A percentile compares a stretch with the other conserved stretches of the same genome.
These are phyloP conservation scores for Sparassis latifolia DNA, from an alignment of 1,284 basidiomycete species.

Conservation along the genomic window DNA sequence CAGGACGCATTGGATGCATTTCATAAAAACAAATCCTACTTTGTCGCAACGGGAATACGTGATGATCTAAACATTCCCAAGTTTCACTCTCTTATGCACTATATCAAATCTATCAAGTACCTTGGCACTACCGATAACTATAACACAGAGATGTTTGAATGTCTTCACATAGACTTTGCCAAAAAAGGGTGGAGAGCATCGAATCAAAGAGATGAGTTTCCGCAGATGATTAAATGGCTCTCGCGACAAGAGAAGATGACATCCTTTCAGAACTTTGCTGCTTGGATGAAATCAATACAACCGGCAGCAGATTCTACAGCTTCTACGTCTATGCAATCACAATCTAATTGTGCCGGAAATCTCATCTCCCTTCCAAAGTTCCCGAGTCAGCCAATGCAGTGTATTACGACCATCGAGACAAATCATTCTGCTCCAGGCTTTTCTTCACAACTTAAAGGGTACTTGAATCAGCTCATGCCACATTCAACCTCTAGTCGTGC, in stretches of 20 bases:
- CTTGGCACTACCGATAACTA: constrained; percentile 16
- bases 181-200: constrained; percentile 18
- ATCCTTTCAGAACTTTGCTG: background rate
- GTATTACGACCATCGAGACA: background rate
- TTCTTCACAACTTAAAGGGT: background rate
- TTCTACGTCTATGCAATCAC: background rate
- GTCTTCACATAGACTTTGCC: constrained; percentile 24
- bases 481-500: background rate
- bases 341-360: background rate
- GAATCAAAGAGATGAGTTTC: background rate
- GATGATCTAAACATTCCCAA: background rate
- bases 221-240: background rate
- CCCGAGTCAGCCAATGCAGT: background rate
- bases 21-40: constrained; percentile 16
- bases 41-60: constrained; percentile 10
- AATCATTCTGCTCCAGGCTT: background rate
- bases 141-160: constrained; percentile 23
- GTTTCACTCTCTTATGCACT: constrained; percentile 18
- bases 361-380: background rate
- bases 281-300: background rate
- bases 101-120: constrained; percentile 13
- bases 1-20: constrained; percentile 16
- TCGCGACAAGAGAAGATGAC: background rate
- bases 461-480: background rate
- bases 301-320: background rate